Percentiles rank a stretch among this genome's conserved stretches.
Evolutionary conservation across 2,329 filamentous ascomycete genomes (phyloP).

Genomic region (Cladosporium cucumerinum): DNA sequence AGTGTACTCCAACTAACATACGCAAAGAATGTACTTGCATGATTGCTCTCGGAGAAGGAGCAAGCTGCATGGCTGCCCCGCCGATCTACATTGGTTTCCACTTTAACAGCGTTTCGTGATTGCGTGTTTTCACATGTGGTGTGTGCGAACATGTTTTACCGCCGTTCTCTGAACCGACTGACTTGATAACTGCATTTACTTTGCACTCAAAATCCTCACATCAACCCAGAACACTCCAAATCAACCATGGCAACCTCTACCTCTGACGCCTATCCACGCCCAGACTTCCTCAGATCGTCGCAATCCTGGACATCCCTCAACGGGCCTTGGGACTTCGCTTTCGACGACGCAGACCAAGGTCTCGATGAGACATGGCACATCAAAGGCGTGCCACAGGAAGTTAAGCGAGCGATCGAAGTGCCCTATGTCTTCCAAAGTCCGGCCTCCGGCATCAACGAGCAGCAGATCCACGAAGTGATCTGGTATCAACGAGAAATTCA

Average conservation of each 20-base stretch:
- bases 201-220: not conserved
- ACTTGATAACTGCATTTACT: not conserved
- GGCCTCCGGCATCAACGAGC: conserved; percentile 60
- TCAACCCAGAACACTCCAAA: not conserved
- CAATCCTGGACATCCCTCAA: conserved; percentile 58
- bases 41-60: too few relatives aligned
- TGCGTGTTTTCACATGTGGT: not conserved
- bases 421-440: conserved; percentile 65
- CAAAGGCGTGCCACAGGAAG: conserved; percentile 47
- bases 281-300: conserved; percentile 60
- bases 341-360: conserved; percentile 62
- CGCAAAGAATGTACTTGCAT: too few relatives aligned
- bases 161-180: not conserved
- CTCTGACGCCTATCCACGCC: conserved; percentile 54
- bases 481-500: conserved; percentile 57
- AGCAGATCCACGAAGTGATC: conserved; percentile 62
- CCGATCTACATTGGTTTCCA: conserved; percentile 1
- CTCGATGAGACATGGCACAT: conserved; percentile 53
- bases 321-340: conserved; percentile 61
- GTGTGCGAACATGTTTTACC: not conserved
- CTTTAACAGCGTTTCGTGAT: not conserved
- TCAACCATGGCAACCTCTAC: not conserved
- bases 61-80: not conserved
- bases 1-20: not conserved
- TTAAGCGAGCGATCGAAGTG: conserved; percentile 56